A percentile compares a stretch with the other conserved stretches of the same genome.
phyloP scores from a whole-genome alignment of 169 alveolate species.

The Besnoitia besnoiti region DNA sequence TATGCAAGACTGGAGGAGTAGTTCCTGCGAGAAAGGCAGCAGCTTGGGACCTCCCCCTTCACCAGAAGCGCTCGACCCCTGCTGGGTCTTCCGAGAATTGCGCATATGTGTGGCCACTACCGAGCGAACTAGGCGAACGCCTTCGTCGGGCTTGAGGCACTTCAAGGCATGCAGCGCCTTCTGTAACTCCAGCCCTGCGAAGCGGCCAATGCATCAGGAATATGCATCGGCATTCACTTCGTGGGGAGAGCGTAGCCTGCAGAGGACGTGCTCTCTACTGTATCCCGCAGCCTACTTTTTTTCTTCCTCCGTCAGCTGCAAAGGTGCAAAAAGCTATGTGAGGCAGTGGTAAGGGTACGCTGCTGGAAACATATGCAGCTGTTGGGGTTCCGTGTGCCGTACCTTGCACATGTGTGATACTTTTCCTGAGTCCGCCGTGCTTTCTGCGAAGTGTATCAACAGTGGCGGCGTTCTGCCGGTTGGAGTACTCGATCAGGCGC shows the following conservation, averaged over 20 bases:
- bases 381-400: background rate
- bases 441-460: slow-evolving; percentile 16
- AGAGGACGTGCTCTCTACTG: no score
- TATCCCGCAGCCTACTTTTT: no score
- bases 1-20: no score
- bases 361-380: no score
- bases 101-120: background rate
- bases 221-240: no score
- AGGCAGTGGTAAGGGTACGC: no score
- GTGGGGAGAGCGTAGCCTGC: no score
- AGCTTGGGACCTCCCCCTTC: background rate
- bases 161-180: slow-evolving; percentile 22
- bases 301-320: no score
- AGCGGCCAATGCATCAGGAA: no score
- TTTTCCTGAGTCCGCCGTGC: slow-evolving; percentile 6
- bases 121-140: slow-evolving; percentile 10
- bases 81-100: background rate
- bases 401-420: slow-evolving; percentile 25
- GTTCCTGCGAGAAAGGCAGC: background rate
- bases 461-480: slow-evolving; percentile 25
- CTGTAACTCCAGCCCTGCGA: slow-evolving; percentile 26
- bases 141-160: slow-evolving; percentile 19
- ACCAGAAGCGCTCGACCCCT: background rate
- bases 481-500: background rate
- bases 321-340: no score